Evolutionary conservation across 1,284 basidiomycete species (phyloP).

Genomic region (Schizopora paradoxa): DNA sequence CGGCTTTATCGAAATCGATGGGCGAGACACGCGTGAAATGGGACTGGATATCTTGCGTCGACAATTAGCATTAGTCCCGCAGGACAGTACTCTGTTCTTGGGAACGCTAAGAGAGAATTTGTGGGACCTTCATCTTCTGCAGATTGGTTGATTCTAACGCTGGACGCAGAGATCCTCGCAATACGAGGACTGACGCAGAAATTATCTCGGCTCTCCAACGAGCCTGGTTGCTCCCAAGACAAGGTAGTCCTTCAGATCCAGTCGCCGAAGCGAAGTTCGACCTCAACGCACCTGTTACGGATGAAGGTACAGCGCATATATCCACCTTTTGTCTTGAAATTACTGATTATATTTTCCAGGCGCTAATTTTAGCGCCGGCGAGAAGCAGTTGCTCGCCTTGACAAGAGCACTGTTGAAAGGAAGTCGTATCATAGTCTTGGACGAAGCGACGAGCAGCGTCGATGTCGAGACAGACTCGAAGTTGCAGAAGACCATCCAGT

Average conservation of each 20-base stretch:
- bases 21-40: constrained; percentile 83
- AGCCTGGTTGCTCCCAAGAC: constrained; percentile 3
- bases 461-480: constrained; percentile 71
- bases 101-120: constrained; percentile 82
- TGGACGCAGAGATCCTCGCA: constrained; percentile 45
- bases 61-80: constrained; percentile 40
- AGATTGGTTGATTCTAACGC: constrained; percentile 39
- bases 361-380: constrained; percentile 86
- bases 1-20: constrained; percentile 80
- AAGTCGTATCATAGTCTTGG: constrained; percentile 77
- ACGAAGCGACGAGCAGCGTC: constrained; percentile 77
- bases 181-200: constrained; percentile 34
- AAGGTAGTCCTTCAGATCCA: not conserved
- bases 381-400: constrained; percentile 78
- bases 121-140: constrained; percentile 53
- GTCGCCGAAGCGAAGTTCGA: constrained; percentile 9
- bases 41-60: constrained; percentile 81
- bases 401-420: constrained; percentile 71
- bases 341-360: constrained; percentile 68
- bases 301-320: constrained; percentile 44
- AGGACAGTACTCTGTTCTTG: constrained; percentile 79
- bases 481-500: constrained; percentile 76
- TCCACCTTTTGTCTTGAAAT: constrained; percentile 69
- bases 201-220: constrained; percentile 32
- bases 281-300: constrained; percentile 30